phyloP scores from a whole-genome alignment of 2,329 filamentous ascomycete genomes.

The Coniochaeta pulveracea region DNA sequence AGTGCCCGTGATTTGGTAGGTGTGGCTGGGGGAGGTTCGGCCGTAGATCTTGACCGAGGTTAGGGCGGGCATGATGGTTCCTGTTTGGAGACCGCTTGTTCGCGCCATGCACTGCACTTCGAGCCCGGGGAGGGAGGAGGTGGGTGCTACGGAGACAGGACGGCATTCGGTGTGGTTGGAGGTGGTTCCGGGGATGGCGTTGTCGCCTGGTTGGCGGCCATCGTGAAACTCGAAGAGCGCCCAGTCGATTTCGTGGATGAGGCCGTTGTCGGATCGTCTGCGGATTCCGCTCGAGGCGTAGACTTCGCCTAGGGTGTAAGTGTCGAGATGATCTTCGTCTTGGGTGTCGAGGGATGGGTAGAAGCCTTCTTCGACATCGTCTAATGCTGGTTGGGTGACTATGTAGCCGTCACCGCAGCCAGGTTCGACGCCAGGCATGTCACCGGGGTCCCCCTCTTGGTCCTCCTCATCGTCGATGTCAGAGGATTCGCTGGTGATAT shows the following conservation, averaged over 20 bases:
- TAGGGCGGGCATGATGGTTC: constrained; percentile 66
- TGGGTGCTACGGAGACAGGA: constrained; percentile 49
- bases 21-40: constrained; percentile 67
- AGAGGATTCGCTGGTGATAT: constrained; percentile 37
- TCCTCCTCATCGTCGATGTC: constrained; percentile 42
- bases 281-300: constrained; percentile 86
- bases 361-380: constrained; percentile 75
- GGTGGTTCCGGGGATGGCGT: constrained; percentile 45
- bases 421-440: constrained; percentile 66
- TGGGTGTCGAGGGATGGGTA: constrained; percentile 61
- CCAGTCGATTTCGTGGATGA: constrained; percentile 93
- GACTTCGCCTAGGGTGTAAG: constrained; percentile 69
- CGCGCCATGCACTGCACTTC: constrained; percentile 82
- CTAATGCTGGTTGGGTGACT: constrained; percentile 84
- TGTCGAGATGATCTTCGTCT: constrained; percentile 73
- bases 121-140: constrained; percentile 55
- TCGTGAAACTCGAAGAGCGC: constrained; percentile 73
- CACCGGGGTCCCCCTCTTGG: constrained; percentile 51
- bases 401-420: constrained; percentile 67
- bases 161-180: too few relatives aligned
- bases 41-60: constrained; percentile 81
- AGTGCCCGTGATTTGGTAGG: constrained; percentile 44
- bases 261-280: constrained; percentile 53
- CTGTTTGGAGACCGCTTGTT: constrained; percentile 72
- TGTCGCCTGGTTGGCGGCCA: constrained; percentile 58